Conservation (phyloP, 164 flowering plant genomes). For the Umbilicus rupestris region DNA sequence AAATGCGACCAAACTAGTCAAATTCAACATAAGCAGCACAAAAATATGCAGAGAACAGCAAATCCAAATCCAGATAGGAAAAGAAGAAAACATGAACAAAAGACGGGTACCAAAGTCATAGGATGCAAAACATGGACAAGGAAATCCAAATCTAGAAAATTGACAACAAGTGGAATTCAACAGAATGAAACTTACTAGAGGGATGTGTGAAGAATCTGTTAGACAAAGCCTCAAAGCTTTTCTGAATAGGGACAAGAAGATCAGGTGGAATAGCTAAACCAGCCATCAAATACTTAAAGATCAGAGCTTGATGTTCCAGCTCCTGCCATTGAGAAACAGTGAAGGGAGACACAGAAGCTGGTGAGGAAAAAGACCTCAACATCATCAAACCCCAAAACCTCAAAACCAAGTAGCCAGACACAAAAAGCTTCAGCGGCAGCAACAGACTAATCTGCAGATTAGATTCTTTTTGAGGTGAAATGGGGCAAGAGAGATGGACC, state of each 20-base stretch:
- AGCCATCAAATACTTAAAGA: slow-evolving; percentile 36
- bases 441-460: not conserved
- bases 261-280: slow-evolving; percentile 43
- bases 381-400: not conserved
- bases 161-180: slow-evolving; percentile 8
- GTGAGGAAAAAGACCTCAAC: slow-evolving; percentile 8
- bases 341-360: slow-evolving; percentile 24
- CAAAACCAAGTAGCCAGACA: not conserved
- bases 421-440: not conserved
- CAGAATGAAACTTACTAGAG: slow-evolving; percentile 19
- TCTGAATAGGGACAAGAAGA: slow-evolving; percentile 38
- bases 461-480: not conserved
- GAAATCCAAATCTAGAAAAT: not conserved
- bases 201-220: slow-evolving; percentile 37
- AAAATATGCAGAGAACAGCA: too few species aligned
- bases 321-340: slow-evolving; percentile 41
- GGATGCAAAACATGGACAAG: not conserved
- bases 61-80: too few species aligned
- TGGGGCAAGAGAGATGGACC: too few species aligned
- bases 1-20: too few species aligned
- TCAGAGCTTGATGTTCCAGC: slow-evolving; percentile 41
- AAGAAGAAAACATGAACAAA: too few species aligned
- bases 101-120: too few species aligned
- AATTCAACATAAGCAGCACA: not conserved
- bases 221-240: slow-evolving; percentile 35